Base-by-base conservation (phyloP, 441 rosid species). In the Isatis lusitanica region DNA sequence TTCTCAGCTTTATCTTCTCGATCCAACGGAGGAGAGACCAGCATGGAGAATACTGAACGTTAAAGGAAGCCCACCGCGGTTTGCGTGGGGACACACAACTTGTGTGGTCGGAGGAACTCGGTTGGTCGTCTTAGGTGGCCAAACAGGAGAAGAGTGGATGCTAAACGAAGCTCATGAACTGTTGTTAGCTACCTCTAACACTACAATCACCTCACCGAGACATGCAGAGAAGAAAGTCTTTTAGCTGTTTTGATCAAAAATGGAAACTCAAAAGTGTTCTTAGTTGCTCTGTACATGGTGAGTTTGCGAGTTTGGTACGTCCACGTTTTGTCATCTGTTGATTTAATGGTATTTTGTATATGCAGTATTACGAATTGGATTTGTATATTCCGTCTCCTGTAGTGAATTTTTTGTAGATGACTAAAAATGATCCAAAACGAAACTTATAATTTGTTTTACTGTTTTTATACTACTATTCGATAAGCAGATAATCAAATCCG, bases 111-210 rank as follows among this genome's bases (percentile, higher is more conserved):
- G 97, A 38, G 98, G 98, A 63, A 94, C 98, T 5, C 82, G 97
- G 67, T 86, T 91, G 24, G 84, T 94, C n/a, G 97, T 91, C 42
- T 86, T 94, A 2, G 97, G 98, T 40, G 98, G 98, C 24, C 98
- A 92, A 77, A 92, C 97, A 0, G 97, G 97, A 13, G 97, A 94
- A 78, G 98, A 94, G 74, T 94, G 97, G 98, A 89, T 92, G 97
- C 83, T 94, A 63, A 87, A 88, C 7, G 99, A 94, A 72, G 85
- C 90, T 47, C 98, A 94, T 44, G 98, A 91, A 75, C 84, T 94
- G 17, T 86, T 93, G 3, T 78, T 91, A 73, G 92, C 89, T 7
- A 83, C 90, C 71, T 72, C 93, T 7, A 53, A 35, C 5, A 58
- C 62, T 35, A 52, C 43, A 64, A 68, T 70, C 39, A 69, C 83